Base-by-base conservation (phyloP, 352 stramenopile genomes). In the Pythium coloratum region DNA sequence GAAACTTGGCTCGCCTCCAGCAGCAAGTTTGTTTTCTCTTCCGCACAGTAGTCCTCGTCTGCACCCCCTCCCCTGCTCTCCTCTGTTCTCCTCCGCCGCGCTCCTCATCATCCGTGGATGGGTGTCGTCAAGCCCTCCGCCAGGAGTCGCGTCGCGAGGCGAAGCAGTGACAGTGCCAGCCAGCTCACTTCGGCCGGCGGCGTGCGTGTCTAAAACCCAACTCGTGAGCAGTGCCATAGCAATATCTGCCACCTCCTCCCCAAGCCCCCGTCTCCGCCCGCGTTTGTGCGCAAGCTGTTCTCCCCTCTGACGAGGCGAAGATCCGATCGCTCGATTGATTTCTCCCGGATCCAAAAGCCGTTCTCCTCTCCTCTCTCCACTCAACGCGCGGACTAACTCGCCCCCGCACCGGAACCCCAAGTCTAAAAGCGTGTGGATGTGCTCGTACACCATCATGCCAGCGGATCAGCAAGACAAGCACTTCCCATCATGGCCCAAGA, bases 91-190 rank as follows among this genome's bases (percentile, higher is more conserved):
- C 54, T 57, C 59, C 28, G 20, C 59, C 28, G 13, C 51, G 28
- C 57, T 44, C 44, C 18, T 10, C 61, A 42, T n/a, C 16, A 33
- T 20, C 34, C 34, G 30, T 63, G 24, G 44, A 56, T 59, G 62
- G 55, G 49, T 69, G 55, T 63, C 54, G 62, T 68, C 62, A 68
- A 69, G 62, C 62, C 32, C 47, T 65, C 59, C 18, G 1, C 34
- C 57, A 47, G 24, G 55, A 34, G 55, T 38, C 34, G 55, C 42
- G 16, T 7, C 34, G 16, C n/a, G 3, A 28, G 12, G n/a, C 50
- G 34, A 47, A 38, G 38, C 55, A 62, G 24, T 53, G 54, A 49
- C 40, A 53, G 46, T 53, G 46, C 46, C 46, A 53, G 46, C 46
- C 46, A 53, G 46, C 46, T 53, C 46, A 53, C 46, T 53, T 53